phyloP scores from a whole-genome alignment of 345 rosid genomes.

The Eucalyptus leucophloia region DNA sequence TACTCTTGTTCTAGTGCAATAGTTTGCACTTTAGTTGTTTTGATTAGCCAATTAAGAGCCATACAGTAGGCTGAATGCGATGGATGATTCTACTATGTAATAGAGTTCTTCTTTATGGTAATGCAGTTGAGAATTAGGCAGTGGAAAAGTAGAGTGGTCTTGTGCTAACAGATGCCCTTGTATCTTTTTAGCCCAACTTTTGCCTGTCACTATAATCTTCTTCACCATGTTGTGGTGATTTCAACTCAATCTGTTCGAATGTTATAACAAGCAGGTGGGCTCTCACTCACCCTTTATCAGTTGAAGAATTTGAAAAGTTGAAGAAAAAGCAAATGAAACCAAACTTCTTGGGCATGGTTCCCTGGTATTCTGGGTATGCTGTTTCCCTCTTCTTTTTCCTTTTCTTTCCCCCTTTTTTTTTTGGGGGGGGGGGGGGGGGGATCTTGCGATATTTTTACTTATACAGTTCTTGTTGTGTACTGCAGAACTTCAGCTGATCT shows the following conservation, averaged over 20 bases:
- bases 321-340: constrained; percentile 91
- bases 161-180: neutral
- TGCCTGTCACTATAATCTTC: neutral
- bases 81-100: neutral
- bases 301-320: constrained; percentile 62
- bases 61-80: neutral
- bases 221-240: neutral
- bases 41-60: neutral
- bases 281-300: constrained; percentile 79
- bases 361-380: constrained; percentile 98
- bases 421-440: neutral
- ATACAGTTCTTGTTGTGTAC: constrained; percentile 4
- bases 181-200: neutral
- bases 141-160: neutral
- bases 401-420: neutral
- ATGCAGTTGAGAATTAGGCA: neutral
- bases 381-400: neutral
- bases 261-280: constrained; percentile 69
- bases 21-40: neutral
- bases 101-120: neutral
- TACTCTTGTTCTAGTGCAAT: neutral
- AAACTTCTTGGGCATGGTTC: constrained; percentile 96
- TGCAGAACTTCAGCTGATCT: constrained; percentile 98
- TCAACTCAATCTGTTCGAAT: neutral
- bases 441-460: neutral